Evolutionary conservation across 305 asterid species (phyloP), one percentile per base, ranked within the genome.

Genomic region (Ilex paraguariensis): DNA sequence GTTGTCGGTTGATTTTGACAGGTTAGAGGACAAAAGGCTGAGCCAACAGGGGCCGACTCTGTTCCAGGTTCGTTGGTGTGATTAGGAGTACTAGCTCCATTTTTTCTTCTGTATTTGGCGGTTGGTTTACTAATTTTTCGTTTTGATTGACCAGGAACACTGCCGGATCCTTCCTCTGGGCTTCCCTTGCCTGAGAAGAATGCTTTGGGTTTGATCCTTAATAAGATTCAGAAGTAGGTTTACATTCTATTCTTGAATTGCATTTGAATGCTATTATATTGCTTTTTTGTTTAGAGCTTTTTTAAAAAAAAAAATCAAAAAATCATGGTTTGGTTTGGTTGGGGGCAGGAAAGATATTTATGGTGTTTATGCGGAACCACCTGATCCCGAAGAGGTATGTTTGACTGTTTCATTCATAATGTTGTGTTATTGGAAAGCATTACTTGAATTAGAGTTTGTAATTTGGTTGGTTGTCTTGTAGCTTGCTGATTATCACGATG

Each of bases 401-500:
- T 31, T 31, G 31, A 30, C 42, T 69, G 64, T 10, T 56, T 65
- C 51, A 21, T 13, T 53, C 57, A 51, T 55, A 32, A 54, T 73
- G 53, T 31, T 21, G 36, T 55, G 51, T 8, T 56, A 53, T 67
- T 50, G 14, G 36, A 40, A 57, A 62, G 54, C 49, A 15, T 66
- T 31, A 21, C 16, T 33, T 36, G 21, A 15, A 30, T 31, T 56
- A 54, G 59, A 52, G 59, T 67, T 61, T 67, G 63, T 69, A 54
- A 76, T 61, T 71, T 57, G 56, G 62, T 59, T 70, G 17, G 33
- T 66, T 69, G 61, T 13, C 59, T 73, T 76, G 70, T 76, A 94
- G 99, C 97, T 94, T 76, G 98, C 99, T 51, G 99, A 94, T 82
- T 94, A 94, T 66, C 88, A 79, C 66, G 99, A 91, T 67, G 81